These are phyloP conservation scores for Helicostylum pulchrum DNA, from an alignment of 192 early-diverging fungal species.

Conservation along the genomic window DNA sequence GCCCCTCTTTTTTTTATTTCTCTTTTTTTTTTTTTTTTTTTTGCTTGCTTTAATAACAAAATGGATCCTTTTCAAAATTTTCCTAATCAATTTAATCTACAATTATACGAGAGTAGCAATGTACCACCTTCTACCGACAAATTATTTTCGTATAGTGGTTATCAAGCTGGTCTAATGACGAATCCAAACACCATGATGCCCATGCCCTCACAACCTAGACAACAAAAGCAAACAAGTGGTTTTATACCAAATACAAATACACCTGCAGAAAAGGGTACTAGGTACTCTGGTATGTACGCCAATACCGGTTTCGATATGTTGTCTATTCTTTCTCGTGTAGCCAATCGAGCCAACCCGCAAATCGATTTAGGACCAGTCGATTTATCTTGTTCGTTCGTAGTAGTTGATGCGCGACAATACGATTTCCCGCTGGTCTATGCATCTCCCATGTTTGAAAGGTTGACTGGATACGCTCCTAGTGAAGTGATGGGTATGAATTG, in stretches of 20 bases:
- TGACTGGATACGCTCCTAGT: slow-evolving; percentile 51
- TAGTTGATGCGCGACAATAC: slow-evolving; percentile 52
- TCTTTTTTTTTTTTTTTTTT: slow-evolving; percentile 2
- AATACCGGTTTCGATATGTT: slow-evolving; percentile 34
- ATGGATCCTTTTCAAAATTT: slow-evolving; percentile 21
- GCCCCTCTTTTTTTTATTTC: slow-evolving; percentile 1
- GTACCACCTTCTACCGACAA: slow-evolving; percentile 24
- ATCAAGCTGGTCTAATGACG: slow-evolving; percentile 26
- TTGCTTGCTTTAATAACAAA: background rate
- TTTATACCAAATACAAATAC: background rate
- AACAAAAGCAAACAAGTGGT: background rate
- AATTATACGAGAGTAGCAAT: slow-evolving; percentile 27
- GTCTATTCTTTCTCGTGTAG: slow-evolving; percentile 21
- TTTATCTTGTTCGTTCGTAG: slow-evolving; percentile 31
- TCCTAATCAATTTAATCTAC: slow-evolving; percentile 19
- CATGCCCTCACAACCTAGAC: background rate
- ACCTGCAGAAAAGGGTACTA: background rate
- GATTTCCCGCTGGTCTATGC: slow-evolving; percentile 66
- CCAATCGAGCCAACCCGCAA: slow-evolving; percentile 32
- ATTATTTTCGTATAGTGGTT: slow-evolving; percentile 22
- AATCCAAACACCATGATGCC: background rate
- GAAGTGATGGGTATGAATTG: slow-evolving; percentile 52
- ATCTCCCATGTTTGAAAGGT: slow-evolving; percentile 58
- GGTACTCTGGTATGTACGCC: slow-evolving; percentile 30
- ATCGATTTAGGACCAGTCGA: slow-evolving; percentile 35